Conservation (phyloP, 2,329 filamentous ascomycete genomes). For the Neonectria punicea region DNA sequence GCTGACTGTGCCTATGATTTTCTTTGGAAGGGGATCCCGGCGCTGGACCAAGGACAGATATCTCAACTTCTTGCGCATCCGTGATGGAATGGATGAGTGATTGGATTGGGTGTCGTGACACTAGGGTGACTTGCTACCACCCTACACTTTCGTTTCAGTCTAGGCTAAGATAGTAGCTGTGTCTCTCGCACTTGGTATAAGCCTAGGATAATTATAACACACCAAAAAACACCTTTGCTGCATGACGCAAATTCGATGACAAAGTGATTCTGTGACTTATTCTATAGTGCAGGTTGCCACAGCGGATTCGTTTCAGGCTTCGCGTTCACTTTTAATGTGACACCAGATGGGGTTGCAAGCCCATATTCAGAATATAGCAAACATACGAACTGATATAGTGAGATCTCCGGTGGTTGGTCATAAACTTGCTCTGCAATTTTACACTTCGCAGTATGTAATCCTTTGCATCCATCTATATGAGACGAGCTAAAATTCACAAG, state of each 20-base stretch:
- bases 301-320: too few species aligned
- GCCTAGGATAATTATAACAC: not conserved
- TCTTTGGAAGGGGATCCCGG: slow-evolving; percentile 61
- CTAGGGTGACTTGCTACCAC: not conserved
- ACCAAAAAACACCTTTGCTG: not conserved
- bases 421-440: too few species aligned
- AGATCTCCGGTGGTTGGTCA: too few species aligned
- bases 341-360: too few species aligned
- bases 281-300: too few species aligned
- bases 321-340: too few species aligned
- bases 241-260: not conserved
- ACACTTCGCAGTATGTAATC: too few species aligned
- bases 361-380: too few species aligned
- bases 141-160: not conserved
- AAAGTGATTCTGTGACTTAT: too few species aligned
- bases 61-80: slow-evolving; percentile 57
- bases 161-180: not conserved
- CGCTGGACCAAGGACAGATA: slow-evolving; percentile 60
- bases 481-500: too few species aligned
- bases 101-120: not conserved
- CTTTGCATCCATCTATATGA: too few species aligned
- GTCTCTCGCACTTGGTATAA: not conserved
- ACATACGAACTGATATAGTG: too few species aligned
- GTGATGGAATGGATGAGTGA: slow-evolving; percentile 52
- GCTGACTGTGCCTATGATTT: slow-evolving; percentile 63